phyloP scores from a whole-genome alignment of 1,284 basidiomycete species.

The Chondrostereum purpureum region DNA sequence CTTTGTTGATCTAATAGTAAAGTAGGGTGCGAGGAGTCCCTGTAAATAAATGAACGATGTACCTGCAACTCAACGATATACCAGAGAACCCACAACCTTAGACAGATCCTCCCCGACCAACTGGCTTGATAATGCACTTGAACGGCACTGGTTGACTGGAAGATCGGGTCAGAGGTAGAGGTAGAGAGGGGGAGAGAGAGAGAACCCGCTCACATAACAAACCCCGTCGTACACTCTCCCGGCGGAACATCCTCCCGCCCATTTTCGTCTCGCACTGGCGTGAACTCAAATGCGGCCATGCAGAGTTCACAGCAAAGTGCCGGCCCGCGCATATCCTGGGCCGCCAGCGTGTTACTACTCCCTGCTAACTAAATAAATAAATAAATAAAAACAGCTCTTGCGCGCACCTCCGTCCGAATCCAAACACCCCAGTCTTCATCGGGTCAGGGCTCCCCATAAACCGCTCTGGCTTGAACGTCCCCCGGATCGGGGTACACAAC shows the following conservation, averaged over 20 bases:
- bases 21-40: too few relatives aligned
- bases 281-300: slow-evolving; percentile 21
- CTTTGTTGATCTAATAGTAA: too few relatives aligned
- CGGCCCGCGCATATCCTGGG: slow-evolving; percentile 25
- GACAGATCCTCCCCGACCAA: too few relatives aligned
- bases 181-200: neutral
- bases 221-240: slow-evolving; percentile 13
- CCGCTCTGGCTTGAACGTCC: slow-evolving; percentile 24
- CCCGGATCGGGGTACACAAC: slow-evolving; percentile 23
- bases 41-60: too few relatives aligned
- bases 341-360: neutral
- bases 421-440: slow-evolving; percentile 17
- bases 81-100: too few relatives aligned
- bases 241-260: slow-evolving; percentile 14
- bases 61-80: too few relatives aligned
- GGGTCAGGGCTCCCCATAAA: slow-evolving; percentile 14
- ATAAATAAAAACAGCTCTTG: neutral
- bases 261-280: slow-evolving; percentile 13
- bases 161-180: neutral
- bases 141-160: neutral
- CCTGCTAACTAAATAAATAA: neutral
- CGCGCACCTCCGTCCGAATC: slow-evolving; percentile 20
- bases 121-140: neutral
- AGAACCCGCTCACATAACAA: slow-evolving; percentile 16
- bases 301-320: slow-evolving; percentile 21